phyloP scores from a whole-genome alignment of 108 stramenopile genomes.

The Discostella stelligeroides region DNA sequence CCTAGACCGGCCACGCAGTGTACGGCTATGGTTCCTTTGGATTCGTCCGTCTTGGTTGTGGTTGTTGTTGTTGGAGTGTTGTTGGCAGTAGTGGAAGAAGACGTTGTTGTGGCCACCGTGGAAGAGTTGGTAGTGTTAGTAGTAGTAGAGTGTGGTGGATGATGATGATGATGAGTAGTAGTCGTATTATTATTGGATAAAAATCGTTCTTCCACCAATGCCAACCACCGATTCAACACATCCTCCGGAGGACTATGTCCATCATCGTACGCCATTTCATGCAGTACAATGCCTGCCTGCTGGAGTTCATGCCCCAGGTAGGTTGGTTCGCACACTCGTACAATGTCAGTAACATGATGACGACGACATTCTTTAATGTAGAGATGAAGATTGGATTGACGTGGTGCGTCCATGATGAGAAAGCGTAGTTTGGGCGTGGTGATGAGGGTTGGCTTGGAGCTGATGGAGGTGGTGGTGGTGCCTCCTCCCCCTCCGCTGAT shows the following conservation, averaged over 20 bases:
- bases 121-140: too few relatives aligned
- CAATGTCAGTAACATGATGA: conserved; percentile 90
- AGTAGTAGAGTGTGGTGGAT: too few relatives aligned
- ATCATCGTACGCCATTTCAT: conserved; percentile 96
- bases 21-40: conserved; percentile 82
- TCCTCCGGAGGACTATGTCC: conserved; percentile 88
- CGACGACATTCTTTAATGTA: conserved; percentile 93
- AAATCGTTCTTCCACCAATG: conserved; percentile 86
- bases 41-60: conserved; percentile 14
- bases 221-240: conserved; percentile 85
- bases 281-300: conserved; percentile 84
- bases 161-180: not conserved
- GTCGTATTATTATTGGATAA: conserved; percentile 34
- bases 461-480: conserved; percentile 47
- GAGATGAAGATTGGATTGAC: conserved; percentile 88
- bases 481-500: not conserved
- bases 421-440: conserved; percentile 73
- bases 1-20: conserved; percentile 99
- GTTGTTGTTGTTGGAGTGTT: too few relatives aligned
- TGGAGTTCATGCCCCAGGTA: conserved; percentile 80
- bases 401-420: conserved; percentile 98
- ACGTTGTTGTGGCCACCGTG: too few relatives aligned
- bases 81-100: too few relatives aligned
- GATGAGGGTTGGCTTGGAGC: conserved; percentile 72
- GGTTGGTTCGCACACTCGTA: conserved; percentile 94